Conservation (phyloP, 768 basidiomycete species). For the Macrolepiota fuliginosa region DNA sequence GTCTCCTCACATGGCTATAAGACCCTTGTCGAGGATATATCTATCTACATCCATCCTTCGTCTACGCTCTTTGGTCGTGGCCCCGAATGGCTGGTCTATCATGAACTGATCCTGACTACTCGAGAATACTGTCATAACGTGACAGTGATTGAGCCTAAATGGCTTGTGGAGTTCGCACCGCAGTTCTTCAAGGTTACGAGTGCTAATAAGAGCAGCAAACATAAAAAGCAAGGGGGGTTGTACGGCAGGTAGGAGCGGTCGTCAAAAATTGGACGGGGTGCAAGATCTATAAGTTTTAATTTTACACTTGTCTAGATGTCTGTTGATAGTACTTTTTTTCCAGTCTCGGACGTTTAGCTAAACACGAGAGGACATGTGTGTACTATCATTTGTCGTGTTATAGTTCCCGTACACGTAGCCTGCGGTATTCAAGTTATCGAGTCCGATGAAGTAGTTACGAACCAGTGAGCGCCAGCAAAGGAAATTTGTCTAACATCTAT, state of each 20-base stretch:
- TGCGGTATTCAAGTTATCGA: too few species aligned
- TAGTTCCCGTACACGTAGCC: constrained; percentile 1
- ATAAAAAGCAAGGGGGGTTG: constrained; percentile 93
- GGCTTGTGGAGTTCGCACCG: constrained; percentile 97
- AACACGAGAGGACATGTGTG: constrained; percentile 6
- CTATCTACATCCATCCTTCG: constrained; percentile 97
- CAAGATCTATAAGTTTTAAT: constrained; percentile 62
- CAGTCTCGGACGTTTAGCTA: constrained; percentile 92
- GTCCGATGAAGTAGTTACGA: too few species aligned
- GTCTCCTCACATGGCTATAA: constrained; percentile 98
- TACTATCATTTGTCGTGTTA: neutral
- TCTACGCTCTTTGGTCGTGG: constrained; percentile 95
- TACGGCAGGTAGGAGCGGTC: constrained; percentile 95
- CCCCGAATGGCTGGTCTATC: constrained; percentile 95
- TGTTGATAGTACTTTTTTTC: constrained; percentile 19
- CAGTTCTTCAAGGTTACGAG: constrained; percentile 99
- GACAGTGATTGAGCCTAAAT: constrained; percentile 95
- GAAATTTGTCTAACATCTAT: too few species aligned
- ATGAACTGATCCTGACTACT: constrained; percentile 96
- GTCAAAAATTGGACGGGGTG: constrained; percentile 89
- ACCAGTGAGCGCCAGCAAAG: too few species aligned
- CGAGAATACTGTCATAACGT: constrained; percentile 93
- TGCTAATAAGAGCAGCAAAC: constrained; percentile 94
- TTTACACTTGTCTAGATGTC: neutral
- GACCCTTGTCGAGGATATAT: constrained; percentile 95